phyloP scores from a whole-genome alignment of 192 early-diverging fungal species.

The Phlyctochytrium planicorne region DNA sequence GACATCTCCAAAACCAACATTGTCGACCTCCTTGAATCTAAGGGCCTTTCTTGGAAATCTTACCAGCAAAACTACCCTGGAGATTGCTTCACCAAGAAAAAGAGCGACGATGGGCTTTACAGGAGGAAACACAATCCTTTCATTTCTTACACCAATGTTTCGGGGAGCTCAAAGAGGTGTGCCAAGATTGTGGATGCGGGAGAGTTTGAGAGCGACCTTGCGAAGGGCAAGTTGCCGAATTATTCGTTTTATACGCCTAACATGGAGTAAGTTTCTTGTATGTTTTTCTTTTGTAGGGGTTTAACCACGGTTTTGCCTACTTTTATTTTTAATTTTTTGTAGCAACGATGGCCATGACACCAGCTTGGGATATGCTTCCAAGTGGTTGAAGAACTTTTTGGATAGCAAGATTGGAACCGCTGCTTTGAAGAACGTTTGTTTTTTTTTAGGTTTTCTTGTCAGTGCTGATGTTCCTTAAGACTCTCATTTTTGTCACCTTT shows the following conservation, averaged over 20 bases:
- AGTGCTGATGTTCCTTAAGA: conserved; percentile 44
- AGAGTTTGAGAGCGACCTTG: conserved; percentile 52
- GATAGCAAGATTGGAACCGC: conserved; percentile 44
- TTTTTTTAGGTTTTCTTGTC: too few species aligned
- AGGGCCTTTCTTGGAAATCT: conserved; percentile 57
- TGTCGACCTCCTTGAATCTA: conserved; percentile 51
- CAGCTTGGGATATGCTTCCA: conserved; percentile 9
- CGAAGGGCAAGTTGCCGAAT: conserved; percentile 25
- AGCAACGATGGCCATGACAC: conserved; percentile 46
- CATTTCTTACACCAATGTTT: conserved; percentile 47
- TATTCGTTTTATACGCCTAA: not conserved
- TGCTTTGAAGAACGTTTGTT: too few species aligned
- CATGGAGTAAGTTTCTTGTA: too few species aligned
- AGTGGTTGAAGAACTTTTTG: conserved; percentile 61
- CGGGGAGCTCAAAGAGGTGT: conserved; percentile 48
- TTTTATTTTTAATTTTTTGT: too few species aligned
- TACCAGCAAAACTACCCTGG: conserved; percentile 61
- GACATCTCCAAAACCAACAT: conserved; percentile 14
- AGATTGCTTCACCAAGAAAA: conserved; percentile 37
- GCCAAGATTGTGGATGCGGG: conserved; percentile 51
- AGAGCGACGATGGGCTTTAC: conserved; percentile 35
- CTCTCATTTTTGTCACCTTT: conserved; percentile 42
- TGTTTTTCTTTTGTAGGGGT: too few species aligned
- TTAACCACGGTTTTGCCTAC: too few species aligned
- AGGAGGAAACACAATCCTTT: conserved; percentile 75